phyloP scores from a whole-genome alignment of 768 basidiomycete genomes.

The Leccinum fibrillosum region DNA sequence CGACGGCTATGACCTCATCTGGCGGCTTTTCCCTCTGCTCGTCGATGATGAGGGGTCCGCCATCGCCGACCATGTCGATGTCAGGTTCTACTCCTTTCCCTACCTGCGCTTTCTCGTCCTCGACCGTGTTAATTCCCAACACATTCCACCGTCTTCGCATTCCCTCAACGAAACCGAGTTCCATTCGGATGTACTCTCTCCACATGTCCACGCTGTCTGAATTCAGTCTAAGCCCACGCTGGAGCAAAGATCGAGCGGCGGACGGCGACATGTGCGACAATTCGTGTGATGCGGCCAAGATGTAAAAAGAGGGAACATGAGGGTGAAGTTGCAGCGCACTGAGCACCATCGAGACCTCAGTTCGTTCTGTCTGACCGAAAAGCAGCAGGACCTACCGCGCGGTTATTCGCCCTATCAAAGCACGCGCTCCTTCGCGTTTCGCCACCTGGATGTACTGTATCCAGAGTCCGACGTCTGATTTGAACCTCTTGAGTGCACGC shows the following conservation, averaged over 20 bases:
- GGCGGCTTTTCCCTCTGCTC: conserved; percentile 22
- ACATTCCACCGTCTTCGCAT: conserved; percentile 76
- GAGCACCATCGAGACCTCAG: conserved; percentile 7
- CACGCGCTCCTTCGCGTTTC: conserved; percentile 72
- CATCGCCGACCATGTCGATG: conserved; percentile 18
- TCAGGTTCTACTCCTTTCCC: conserved; percentile 25
- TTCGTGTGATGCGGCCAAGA: conserved; percentile 83
- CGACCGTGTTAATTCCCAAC: conserved; percentile 53
- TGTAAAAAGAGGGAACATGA: conserved; percentile 70
- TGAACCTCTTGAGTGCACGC: conserved; percentile 85
- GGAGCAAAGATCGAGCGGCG: conserved; percentile 79
- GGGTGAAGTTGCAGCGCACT: conserved; percentile 91
- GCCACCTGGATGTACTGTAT: conserved; percentile 85
- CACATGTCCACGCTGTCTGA: conserved; percentile 72
- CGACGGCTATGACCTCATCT: conserved; percentile 29
- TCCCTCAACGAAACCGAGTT: conserved; percentile 80
- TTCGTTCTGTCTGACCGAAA: neutral
- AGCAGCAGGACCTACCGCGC: conserved; percentile 56
- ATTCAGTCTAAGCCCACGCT: conserved; percentile 82
- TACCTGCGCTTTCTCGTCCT: conserved; percentile 11
- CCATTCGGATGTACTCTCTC: conserved; percentile 89
- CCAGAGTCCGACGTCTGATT: conserved; percentile 84
- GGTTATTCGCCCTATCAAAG: conserved; percentile 76
- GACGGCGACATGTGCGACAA: conserved; percentile 67
- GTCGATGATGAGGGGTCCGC: conserved; percentile 16